phyloP scores from a whole-genome alignment of 768 basidiomycete genomes.

The Exsudoporus frostii region DNA sequence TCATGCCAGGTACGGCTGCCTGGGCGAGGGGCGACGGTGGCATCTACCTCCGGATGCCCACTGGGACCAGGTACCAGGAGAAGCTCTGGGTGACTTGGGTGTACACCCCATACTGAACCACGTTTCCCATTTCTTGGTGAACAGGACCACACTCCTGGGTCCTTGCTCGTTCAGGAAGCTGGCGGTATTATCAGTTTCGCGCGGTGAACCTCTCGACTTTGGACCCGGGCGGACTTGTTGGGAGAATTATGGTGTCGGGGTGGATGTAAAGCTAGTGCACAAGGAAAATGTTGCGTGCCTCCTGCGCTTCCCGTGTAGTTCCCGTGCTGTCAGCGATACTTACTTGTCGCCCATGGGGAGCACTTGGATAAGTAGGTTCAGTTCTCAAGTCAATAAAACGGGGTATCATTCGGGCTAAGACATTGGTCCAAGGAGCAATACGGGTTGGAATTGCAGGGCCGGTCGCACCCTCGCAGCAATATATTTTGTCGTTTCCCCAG shows the following conservation, averaged over 20 bases:
- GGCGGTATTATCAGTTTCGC: slow-evolving; percentile 85
- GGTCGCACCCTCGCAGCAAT: slow-evolving; percentile 59
- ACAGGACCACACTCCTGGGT: slow-evolving; percentile 89
- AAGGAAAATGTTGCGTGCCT: no score
- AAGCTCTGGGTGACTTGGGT: slow-evolving; percentile 86
- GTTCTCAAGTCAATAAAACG: slow-evolving; percentile 4
- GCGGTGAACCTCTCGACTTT: slow-evolving; percentile 78
- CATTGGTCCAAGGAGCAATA: slow-evolving; percentile 49
- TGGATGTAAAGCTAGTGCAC: no score
- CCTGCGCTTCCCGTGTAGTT: no score
- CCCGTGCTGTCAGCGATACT: no score
- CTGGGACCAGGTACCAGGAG: slow-evolving; percentile 75
- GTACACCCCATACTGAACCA: no score
- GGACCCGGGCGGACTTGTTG: slow-evolving; percentile 82
- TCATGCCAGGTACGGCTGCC: slow-evolving; percentile 90
- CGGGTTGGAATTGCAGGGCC: slow-evolving; percentile 70
- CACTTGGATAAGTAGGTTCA: background rate
- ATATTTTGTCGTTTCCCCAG: slow-evolving; percentile 61
- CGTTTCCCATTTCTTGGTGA: background rate
- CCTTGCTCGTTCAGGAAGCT: slow-evolving; percentile 81
- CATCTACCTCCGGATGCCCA: slow-evolving; percentile 78
- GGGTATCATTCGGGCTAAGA: background rate
- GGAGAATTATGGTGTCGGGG: slow-evolving; percentile 73
- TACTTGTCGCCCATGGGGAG: no score
- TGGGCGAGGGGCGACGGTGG: slow-evolving; percentile 85